Percentiles rank a stretch among this genome's conserved stretches.
phyloP scores from a whole-genome alignment of 2,329 filamentous ascomycete genomes.

The Phaeosphaeria sp. region DNA sequence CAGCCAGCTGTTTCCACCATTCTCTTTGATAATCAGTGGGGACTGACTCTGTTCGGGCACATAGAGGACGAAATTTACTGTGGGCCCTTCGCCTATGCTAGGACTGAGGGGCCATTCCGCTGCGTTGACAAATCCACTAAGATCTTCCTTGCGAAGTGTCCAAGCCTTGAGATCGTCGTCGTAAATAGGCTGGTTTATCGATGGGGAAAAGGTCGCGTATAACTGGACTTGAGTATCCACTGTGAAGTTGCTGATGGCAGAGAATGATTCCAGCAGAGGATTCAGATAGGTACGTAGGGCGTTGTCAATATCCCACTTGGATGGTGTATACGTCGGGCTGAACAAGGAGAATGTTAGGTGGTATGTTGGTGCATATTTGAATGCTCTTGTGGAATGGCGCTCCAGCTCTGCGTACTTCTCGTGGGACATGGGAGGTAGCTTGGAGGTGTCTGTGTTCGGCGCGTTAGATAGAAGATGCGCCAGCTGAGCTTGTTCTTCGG shows the following conservation, averaged over 20 bases:
- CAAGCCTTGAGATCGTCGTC: slow-evolving; percentile 64
- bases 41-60: slow-evolving; percentile 73
- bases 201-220: slow-evolving; percentile 75
- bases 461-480: slow-evolving; percentile 51
- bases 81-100: slow-evolving; percentile 90
- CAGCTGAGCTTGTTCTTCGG: slow-evolving; percentile 87
- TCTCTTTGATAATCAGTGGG: slow-evolving; percentile 66
- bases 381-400: slow-evolving; percentile 77
- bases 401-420: slow-evolving; percentile 60
- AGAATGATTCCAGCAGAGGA: slow-evolving; percentile 79
- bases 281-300: slow-evolving; percentile 82
- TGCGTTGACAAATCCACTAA: slow-evolving; percentile 95
- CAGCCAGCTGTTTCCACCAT: slow-evolving; percentile 78
- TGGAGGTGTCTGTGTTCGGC: slow-evolving; percentile 50
- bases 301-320: slow-evolving; percentile 87
- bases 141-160: slow-evolving; percentile 80
- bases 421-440: slow-evolving; percentile 60
- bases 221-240: slow-evolving; percentile 96
- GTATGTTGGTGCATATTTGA: slow-evolving; percentile 93
- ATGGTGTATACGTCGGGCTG: slow-evolving; percentile 77
- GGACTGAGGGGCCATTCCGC: slow-evolving; percentile 97
- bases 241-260: slow-evolving; percentile 90
- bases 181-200: slow-evolving; percentile 63
- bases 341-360: slow-evolving; percentile 97
- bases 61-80: slow-evolving; percentile 94